Conservation (phyloP, 805 yeast genomes). For the Kodamaea leandrae region DNA sequence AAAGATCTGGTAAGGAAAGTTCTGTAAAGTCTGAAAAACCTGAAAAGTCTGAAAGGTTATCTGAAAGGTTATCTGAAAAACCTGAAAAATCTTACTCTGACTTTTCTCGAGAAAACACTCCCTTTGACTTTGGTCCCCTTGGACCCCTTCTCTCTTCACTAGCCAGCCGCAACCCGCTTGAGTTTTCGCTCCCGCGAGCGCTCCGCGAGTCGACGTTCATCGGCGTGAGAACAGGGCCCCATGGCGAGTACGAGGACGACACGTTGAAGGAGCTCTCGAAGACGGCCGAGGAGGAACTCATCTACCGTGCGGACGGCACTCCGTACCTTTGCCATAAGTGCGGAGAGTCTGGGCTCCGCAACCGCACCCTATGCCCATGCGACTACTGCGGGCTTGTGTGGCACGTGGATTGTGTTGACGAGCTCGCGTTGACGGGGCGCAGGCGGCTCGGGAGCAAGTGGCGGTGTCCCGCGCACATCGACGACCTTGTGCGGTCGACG, state of each 20-base stretch:
- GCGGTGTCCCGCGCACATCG: conserved; percentile 89
- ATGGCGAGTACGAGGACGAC: conserved; percentile 68
- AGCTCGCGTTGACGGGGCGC: conserved; percentile 71
- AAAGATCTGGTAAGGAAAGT: not conserved
- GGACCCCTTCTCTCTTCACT: not conserved
- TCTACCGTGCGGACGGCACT: conserved; percentile 65
- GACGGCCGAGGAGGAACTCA: conserved; percentile 46
- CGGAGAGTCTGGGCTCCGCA: conserved; percentile 60
- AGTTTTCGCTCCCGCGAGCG: conserved; percentile 56
- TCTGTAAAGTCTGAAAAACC: not conserved
- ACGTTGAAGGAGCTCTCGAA: conserved; percentile 45
- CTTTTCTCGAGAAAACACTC: not conserved
- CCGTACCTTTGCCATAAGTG: conserved; percentile 76
- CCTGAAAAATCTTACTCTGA: too few relatives aligned
- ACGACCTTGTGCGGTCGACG: conserved; percentile 37
- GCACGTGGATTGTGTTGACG: conserved; percentile 85
- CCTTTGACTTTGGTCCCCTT: not conserved
- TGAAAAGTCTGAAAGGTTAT: too few relatives aligned
- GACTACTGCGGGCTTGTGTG: conserved; percentile 80
- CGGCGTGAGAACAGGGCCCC: conserved; percentile 62
- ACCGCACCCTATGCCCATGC: conserved; percentile 62
- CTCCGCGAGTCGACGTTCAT: conserved; percentile 66
- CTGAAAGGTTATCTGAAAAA: too few relatives aligned
- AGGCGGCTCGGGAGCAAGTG: conserved; percentile 69
- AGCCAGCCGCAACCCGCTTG: conserved; percentile 30